Percentiles rank a stretch among this genome's conserved stretches.
Conservation (phyloP, 768 basidiomycete genomes). For the Fomitopsis serialis region DNA sequence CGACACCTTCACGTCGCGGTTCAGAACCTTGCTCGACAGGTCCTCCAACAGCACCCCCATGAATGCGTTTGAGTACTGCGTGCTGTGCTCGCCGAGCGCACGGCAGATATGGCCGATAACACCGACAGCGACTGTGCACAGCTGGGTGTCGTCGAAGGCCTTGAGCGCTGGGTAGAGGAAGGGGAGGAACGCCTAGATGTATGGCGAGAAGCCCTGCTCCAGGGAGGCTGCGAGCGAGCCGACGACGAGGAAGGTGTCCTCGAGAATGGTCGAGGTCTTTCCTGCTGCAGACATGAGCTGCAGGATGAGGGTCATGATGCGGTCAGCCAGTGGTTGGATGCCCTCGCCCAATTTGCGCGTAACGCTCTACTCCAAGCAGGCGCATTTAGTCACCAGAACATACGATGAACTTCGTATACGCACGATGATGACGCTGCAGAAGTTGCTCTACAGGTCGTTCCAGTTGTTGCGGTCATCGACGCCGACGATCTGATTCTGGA, state of each 20-base stretch:
- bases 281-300: slow-evolving; percentile 82
- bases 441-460: slow-evolving; percentile 96
- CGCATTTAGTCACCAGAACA: not conserved
- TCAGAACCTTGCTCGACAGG: slow-evolving; percentile 83
- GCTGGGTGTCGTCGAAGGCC: slow-evolving; percentile 90
- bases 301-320: slow-evolving; percentile 90
- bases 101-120: slow-evolving; percentile 94
- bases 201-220: slow-evolving; percentile 73
- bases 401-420: slow-evolving; percentile 23
- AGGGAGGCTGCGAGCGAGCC: slow-evolving; percentile 82
- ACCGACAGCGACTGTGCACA: slow-evolving; percentile 94
- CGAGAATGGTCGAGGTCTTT: slow-evolving; percentile 91
- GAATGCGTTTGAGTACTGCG: slow-evolving; percentile 80
- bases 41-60: slow-evolving; percentile 92
- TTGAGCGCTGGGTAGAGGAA: slow-evolving; percentile 89
- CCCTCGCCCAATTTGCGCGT: slow-evolving; percentile 79
- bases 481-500: slow-evolving; percentile 87
- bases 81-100: slow-evolving; percentile 79
- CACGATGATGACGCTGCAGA: slow-evolving; percentile 87
- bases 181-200: slow-evolving; percentile 80
- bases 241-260: slow-evolving; percentile 93
- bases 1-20: slow-evolving; percentile 94
- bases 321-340: slow-evolving; percentile 85
- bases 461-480: slow-evolving; percentile 96
- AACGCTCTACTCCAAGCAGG: slow-evolving; percentile 48